Base-by-base conservation (phyloP, 2,329 filamentous ascomycete genomes). In the Fusarium floridanum region DNA sequence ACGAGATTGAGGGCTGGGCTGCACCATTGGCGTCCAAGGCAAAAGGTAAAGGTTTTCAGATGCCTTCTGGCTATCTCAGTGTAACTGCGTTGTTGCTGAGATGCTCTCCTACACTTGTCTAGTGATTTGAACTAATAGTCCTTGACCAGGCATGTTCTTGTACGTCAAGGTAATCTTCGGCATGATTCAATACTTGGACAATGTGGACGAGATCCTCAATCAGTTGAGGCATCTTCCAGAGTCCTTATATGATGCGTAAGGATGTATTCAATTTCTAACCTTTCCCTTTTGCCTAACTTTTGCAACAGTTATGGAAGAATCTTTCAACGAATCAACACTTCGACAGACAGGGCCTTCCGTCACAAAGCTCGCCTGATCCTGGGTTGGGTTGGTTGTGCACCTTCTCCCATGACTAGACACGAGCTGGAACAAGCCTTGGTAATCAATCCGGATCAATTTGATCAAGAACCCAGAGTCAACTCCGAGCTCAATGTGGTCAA, bases 361-460 rank as follows among this genome's bases (percentile, higher is more conserved):
- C 17, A 16, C 1, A 56, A 34, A 3, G 50, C 29, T 56, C 64
- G 43, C 0, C 50, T 16, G 17, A 45, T 64, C 17, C 24, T 72
- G 1, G 70, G 70, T 11, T 70, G 67, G 70, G 36, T 72, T 29
- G 57, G 39, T 4, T 67, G 64, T 32, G 48, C 70, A n/a, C 67
- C 67, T 2, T 22, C 45, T 1, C 48, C 67, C 2, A n/a, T 72
- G 17, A 71, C 70, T 5, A 27, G 11, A 6, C 41, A 34, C 1
- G 70, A 72, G 27, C 7, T 72, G 6, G 64, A 72, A 41, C 64
- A 70, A 36, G 64, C 64, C 2, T 27, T 72, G 5, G 11, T 34
- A 4, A 22, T 72, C 5, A 39, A 50, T 3, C 8, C 29, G 1
- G 36, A 4, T 0, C 17, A 56, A 20, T 1, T 16, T 10, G 16